Percentiles rank a stretch among this genome's conserved stretches.
phyloP scores from a whole-genome alignment of 2,329 filamentous ascomycete genomes.

The Curvularia sp. region DNA sequence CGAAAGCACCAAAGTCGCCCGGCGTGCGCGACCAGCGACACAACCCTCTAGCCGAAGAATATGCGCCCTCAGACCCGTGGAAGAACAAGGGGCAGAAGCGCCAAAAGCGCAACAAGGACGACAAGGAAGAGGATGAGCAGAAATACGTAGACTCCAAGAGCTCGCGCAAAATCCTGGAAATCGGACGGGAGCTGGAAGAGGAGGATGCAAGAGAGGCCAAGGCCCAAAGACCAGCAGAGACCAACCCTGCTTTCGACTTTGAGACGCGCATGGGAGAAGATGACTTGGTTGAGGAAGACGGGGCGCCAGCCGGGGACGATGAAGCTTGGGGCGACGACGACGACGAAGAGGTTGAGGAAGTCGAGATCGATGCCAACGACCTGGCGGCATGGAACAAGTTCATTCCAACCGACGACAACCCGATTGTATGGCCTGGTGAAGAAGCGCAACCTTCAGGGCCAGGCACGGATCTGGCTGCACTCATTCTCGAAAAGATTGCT shows the following conservation, averaged over 20 bases:
- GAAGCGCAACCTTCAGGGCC: slow-evolving; percentile 50
- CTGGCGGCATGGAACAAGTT: slow-evolving; percentile 92
- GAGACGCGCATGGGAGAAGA: slow-evolving; percentile 73
- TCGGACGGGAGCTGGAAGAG: slow-evolving; percentile 86
- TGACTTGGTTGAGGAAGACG: slow-evolving; percentile 54
- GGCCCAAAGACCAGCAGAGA: slow-evolving; percentile 52
- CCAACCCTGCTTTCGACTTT: slow-evolving; percentile 77
- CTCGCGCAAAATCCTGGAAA: slow-evolving; percentile 85
- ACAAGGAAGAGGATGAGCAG: slow-evolving; percentile 63
- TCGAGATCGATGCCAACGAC: slow-evolving; percentile 87
- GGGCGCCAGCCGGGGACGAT: slow-evolving; percentile 59
- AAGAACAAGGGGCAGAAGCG: slow-evolving; percentile 71
- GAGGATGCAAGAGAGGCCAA: slow-evolving; percentile 71
- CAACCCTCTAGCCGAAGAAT: slow-evolving; percentile 93
- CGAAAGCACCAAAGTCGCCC: slow-evolving; percentile 71
- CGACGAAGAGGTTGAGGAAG: slow-evolving; percentile 71
- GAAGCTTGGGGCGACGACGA: slow-evolving; percentile 81
- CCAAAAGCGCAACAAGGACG: slow-evolving; percentile 64
- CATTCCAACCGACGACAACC: slow-evolving; percentile 76
- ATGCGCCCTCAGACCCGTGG: slow-evolving; percentile 71
- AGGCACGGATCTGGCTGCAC: slow-evolving; percentile 82
- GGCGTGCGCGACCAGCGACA: slow-evolving; percentile 72
- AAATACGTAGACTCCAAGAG: slow-evolving; percentile 88
- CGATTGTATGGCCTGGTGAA: slow-evolving; percentile 72
- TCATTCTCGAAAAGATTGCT: slow-evolving; percentile 94